These are phyloP conservation scores for Pyrenopolyporus hunteri DNA, from an alignment of 495 filamentous ascomycete species.

Conservation along the genomic window DNA sequence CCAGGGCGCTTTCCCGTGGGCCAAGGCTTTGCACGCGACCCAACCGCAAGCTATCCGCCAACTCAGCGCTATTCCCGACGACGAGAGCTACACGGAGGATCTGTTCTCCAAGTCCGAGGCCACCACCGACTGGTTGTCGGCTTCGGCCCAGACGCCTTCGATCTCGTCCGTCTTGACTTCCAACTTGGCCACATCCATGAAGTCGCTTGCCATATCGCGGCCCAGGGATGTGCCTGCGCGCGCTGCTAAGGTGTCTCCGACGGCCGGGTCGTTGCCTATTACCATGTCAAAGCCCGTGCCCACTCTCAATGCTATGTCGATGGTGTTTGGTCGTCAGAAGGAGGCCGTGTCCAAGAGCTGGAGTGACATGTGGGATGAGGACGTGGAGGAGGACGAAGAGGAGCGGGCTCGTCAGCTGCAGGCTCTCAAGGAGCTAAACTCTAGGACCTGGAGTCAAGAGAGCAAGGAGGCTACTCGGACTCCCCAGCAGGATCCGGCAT, in stretches of 20 bases:
- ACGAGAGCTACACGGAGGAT: constrained; percentile 80
- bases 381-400: constrained; percentile 69
- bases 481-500: constrained; percentile 55
- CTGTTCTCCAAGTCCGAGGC: constrained; percentile 83
- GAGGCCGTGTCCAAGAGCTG: constrained; percentile 90
- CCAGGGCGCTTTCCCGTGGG: constrained; percentile 89
- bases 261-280: constrained; percentile 80
- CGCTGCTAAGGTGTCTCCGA: constrained; percentile 46
- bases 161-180: constrained; percentile 81
- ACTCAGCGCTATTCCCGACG: constrained; percentile 83
- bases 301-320: constrained; percentile 61
- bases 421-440: constrained; percentile 73
- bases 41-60: constrained; percentile 77
- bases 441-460: constrained; percentile 81
- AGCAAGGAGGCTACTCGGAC: constrained; percentile 59
- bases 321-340: constrained; percentile 77
- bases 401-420: constrained; percentile 66
- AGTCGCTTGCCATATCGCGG: constrained; percentile 56
- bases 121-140: constrained; percentile 74
- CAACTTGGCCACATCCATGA: constrained; percentile 72
- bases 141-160: constrained; percentile 71
- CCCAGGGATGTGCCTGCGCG: constrained; percentile 48
- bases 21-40: constrained; percentile 83
- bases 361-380: constrained; percentile 96
- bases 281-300: constrained; percentile 67